phyloP scores from a whole-genome alignment of 2,329 filamentous ascomycete genomes.

The Epichloe brachyelytri region DNA sequence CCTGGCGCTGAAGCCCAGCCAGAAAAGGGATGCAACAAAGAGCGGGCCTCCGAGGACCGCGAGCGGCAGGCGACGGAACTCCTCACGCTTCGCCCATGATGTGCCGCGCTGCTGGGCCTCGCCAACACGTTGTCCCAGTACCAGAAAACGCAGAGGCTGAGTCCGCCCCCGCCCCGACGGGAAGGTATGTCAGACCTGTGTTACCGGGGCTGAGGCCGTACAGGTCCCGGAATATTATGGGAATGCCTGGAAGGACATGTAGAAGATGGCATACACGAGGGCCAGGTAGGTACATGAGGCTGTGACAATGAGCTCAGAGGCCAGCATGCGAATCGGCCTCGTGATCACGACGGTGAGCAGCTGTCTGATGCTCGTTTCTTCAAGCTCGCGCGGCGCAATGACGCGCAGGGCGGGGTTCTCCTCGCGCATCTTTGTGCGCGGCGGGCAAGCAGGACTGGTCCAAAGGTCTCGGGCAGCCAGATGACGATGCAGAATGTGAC shows the following conservation, averaged over 20 bases:
- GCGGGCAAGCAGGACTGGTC: slow-evolving; percentile 42
- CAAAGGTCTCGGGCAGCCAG: slow-evolving; percentile 53
- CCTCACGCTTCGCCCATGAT: slow-evolving; percentile 47
- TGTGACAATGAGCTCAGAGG: slow-evolving; percentile 60
- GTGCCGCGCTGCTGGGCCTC: slow-evolving; percentile 35
- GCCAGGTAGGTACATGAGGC: slow-evolving; percentile 59
- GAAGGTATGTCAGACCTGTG: slow-evolving; percentile 54
- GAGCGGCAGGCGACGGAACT: slow-evolving; percentile 58
- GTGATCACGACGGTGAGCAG: slow-evolving; percentile 55
- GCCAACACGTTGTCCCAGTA: slow-evolving; percentile 50
- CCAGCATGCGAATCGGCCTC: slow-evolving; percentile 58
- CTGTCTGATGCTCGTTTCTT: slow-evolving; percentile 42
- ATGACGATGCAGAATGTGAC: slow-evolving; percentile 44
- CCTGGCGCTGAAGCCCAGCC: slow-evolving; percentile 49
- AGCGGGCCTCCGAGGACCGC: slow-evolving; percentile 60
- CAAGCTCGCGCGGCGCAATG: slow-evolving; percentile 50
- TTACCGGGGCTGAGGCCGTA: slow-evolving; percentile 53
- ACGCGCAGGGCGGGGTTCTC: slow-evolving; percentile 37
- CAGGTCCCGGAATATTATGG: slow-evolving; percentile 50
- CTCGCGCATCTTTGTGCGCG: slow-evolving; percentile 45
- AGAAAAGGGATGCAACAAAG: slow-evolving; percentile 44
- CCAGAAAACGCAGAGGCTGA: slow-evolving; percentile 49
- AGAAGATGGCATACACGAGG: slow-evolving; percentile 52
- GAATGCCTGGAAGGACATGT: slow-evolving; percentile 68
- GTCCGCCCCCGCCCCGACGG: slow-evolving; percentile 47